Evolutionary conservation across 1,139 yeast genomes (phyloP).

Genomic region (Debaryomycetaceae sp.): DNA sequence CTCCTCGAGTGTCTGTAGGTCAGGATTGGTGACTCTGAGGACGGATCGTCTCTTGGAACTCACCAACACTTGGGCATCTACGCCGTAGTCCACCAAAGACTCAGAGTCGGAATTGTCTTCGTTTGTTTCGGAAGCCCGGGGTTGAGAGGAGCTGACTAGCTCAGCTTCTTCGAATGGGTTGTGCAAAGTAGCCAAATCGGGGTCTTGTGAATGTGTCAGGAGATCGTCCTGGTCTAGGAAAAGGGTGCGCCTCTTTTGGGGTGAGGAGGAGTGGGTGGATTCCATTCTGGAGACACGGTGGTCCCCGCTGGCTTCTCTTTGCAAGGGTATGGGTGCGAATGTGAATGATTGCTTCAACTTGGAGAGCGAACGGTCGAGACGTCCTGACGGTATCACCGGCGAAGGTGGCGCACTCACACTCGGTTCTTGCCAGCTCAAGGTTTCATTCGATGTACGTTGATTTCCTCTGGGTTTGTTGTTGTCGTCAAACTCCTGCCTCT

Average conservation of each 20-base stretch:
- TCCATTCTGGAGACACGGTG: conserved; percentile 4
- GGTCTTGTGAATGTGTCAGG: not conserved
- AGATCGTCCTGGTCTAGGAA: not conserved
- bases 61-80: conserved; percentile 73
- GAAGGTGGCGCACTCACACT: not conserved
- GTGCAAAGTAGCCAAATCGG: conserved; percentile 5
- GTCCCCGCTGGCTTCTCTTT: conserved; percentile 4
- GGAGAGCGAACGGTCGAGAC: conserved; percentile 21
- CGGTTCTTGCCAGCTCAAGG: conserved; percentile 13
- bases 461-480: conserved; percentile 20
- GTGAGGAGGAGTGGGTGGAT: not conserved
- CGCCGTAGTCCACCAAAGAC: conserved; percentile 34
- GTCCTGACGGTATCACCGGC: not conserved
- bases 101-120: conserved; percentile 15
- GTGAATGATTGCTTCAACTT: conserved; percentile 22
- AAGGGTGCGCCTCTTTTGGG: not conserved
- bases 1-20: conserved; percentile 19
- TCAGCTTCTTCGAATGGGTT: not conserved
- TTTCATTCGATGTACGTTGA: conserved; percentile 30
- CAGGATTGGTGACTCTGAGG: conserved; percentile 66
- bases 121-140: conserved; percentile 17
- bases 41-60: conserved; percentile 65
- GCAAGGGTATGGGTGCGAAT: conserved; percentile 13
- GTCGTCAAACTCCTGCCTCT: conserved; percentile 47
- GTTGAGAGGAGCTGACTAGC: conserved; percentile 10